Evolutionary conservation across 2,329 filamentous ascomycete genomes (phyloP).

Genomic region (Fusarium sp.): DNA sequence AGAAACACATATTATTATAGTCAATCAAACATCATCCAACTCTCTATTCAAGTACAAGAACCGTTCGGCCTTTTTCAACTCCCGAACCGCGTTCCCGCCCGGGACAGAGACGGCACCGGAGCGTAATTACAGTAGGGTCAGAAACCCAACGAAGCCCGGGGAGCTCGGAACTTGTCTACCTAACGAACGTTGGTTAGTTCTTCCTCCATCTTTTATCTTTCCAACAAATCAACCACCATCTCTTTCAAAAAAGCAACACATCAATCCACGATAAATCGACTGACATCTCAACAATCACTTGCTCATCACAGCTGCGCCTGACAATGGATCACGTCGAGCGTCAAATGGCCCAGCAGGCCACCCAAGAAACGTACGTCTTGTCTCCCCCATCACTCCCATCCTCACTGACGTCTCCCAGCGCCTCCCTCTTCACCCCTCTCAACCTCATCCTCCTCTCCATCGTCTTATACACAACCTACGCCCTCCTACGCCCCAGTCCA

Average conservation of each 20-base stretch:
- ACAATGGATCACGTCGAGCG: conserved; percentile 67
- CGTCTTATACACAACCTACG: conserved; percentile 67
- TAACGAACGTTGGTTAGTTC: too few relatives aligned
- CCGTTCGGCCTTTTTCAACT: neutral
- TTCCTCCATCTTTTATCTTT: conserved; percentile 2
- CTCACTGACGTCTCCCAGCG: conserved; percentile 41
- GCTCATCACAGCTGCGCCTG: neutral
- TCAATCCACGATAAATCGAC: neutral
- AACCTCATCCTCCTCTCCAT: conserved; percentile 68
- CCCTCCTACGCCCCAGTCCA: conserved; percentile 60
- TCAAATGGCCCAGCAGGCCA: conserved; percentile 63
- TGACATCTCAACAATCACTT: neutral
- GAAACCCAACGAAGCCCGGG: conserved; percentile 31
- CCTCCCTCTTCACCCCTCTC: conserved; percentile 65
- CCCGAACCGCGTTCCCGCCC: conserved; percentile 28
- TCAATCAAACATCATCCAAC: too few relatives aligned
- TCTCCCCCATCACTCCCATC: neutral
- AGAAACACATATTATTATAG: too few relatives aligned
- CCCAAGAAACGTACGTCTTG: conserved; percentile 52
- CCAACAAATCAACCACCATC: conserved; percentile 1
- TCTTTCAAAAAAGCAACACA: neutral
- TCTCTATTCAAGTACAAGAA: neutral
- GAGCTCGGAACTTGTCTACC: conserved; percentile 15
- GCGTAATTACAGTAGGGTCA: conserved; percentile 24
- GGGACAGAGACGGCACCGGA: conserved; percentile 21